Percentiles rank a stretch among this genome's conserved stretches.
These are phyloP conservation scores for Rhododendron henanense DNA, from an alignment of 148 eudicot genomes.

Conservation along the genomic window DNA sequence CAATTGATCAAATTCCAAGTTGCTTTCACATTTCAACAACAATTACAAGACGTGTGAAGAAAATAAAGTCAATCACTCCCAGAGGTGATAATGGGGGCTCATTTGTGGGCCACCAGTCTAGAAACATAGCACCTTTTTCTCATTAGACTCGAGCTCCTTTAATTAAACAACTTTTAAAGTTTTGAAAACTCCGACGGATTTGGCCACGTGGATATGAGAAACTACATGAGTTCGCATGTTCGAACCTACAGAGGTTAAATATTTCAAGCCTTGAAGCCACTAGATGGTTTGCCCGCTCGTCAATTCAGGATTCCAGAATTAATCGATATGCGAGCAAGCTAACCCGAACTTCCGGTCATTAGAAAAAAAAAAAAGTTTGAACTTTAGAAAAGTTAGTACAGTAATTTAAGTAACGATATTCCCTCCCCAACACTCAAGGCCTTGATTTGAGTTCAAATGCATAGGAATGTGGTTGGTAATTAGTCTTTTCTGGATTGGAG, in stretches of 20 bases:
- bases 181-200: not conserved
- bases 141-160: not conserved
- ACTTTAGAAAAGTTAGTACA: not conserved
- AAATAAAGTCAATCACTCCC: not conserved
- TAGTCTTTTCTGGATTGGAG: not conserved
- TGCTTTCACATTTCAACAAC: not conserved
- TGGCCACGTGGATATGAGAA: too few species aligned
- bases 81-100: not conserved
- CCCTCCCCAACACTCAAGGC: not conserved
- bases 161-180: too few species aligned
- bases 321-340: too few species aligned
- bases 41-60: not conserved
- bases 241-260: too few species aligned
- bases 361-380: too few species aligned
- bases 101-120: not conserved
- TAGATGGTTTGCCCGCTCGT: too few species aligned
- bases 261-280: too few species aligned
- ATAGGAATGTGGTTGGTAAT: not conserved
- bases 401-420: not conserved
- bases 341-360: fast-evolving
- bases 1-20: not conserved
- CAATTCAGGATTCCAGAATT: fast-evolving
- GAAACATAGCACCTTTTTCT: not conserved
- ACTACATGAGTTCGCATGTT: not conserved
- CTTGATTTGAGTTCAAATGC: not conserved